Evolutionary conservation across 1,284 basidiomycete species (phyloP).

Genomic region (Tranzscheliella williamsii): DNA sequence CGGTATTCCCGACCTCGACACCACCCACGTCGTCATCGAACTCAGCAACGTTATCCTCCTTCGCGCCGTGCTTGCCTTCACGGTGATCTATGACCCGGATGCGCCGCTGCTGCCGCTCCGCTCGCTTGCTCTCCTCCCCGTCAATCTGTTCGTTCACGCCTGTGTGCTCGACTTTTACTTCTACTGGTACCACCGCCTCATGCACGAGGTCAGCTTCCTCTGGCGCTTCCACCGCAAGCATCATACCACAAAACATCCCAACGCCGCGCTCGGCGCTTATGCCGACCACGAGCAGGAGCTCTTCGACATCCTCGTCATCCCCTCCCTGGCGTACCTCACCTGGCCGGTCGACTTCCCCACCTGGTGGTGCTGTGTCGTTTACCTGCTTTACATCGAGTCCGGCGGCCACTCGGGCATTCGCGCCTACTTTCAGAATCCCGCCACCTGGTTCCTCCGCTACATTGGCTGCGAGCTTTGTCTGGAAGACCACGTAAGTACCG

Average conservation of each 20-base stretch:
- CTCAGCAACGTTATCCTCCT: constrained; percentile 30
- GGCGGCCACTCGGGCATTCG: constrained; percentile 54
- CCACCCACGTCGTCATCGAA: constrained; percentile 23
- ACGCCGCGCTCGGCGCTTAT: constrained; percentile 36
- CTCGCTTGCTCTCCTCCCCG: constrained; percentile 38
- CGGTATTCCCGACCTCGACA: constrained; percentile 33
- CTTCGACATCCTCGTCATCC: constrained; percentile 45
- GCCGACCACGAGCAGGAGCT: constrained; percentile 52
- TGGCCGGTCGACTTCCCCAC: constrained; percentile 25
- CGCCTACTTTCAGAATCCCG: constrained; percentile 40
- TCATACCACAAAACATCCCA: constrained; percentile 51
- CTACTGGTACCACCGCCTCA: constrained; percentile 53
- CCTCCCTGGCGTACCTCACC: constrained; percentile 29
- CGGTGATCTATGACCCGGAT: constrained; percentile 40
- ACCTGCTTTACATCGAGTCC: constrained; percentile 43
- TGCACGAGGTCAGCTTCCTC: constrained; percentile 46
- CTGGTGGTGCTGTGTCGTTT: constrained; percentile 33
- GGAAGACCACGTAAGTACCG: too few relatives aligned
- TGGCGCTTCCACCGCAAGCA: constrained; percentile 46
- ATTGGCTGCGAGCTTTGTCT: too few relatives aligned
- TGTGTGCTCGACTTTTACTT: constrained; percentile 50
- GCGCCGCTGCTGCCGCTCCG: constrained; percentile 19
- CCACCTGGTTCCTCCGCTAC: constrained; percentile 34
- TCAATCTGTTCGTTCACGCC: constrained; percentile 39
- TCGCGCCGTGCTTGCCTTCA: constrained; percentile 34